Percentiles rank a stretch among this genome's conserved stretches.
Conservation (phyloP, 768 basidiomycete genomes). For the Leccinum disarticulatum region DNA sequence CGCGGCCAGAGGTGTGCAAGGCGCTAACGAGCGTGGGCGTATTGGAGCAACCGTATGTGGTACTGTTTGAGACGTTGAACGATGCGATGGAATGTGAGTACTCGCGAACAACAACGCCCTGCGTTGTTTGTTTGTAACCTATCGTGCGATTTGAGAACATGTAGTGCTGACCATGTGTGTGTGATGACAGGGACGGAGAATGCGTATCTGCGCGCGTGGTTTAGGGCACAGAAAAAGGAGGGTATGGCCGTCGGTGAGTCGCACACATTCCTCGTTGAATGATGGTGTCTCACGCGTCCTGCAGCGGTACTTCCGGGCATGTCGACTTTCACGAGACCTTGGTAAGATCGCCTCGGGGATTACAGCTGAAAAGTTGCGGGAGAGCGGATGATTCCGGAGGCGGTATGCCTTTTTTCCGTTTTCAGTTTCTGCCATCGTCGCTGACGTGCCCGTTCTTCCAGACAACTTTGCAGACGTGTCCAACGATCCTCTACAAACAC, state of each 20-base stretch:
- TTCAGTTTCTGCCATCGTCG: neutral
- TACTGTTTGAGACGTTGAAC: conserved; percentile 37
- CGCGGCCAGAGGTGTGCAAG: conserved; percentile 61
- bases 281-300: neutral
- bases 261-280: neutral
- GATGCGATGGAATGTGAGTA: conserved; percentile 90
- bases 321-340: conserved; percentile 43
- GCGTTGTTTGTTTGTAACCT: conserved; percentile 1
- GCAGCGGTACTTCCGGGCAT: conserved; percentile 46
- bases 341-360: conserved; percentile 63
- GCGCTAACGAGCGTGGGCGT: conserved; percentile 80
- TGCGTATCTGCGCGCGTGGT: conserved; percentile 82
- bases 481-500: conserved; percentile 68
- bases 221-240: conserved; percentile 62
- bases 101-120: neutral
- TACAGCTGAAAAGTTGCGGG: conserved; percentile 70
- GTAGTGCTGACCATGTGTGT: conserved; percentile 6
- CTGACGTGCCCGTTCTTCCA: neutral
- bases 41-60: conserved; percentile 73
- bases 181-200: conserved; percentile 80
- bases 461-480: conserved; percentile 33
- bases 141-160: neutral
- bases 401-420: conserved; percentile 36
- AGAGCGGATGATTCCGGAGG: conserved; percentile 61
- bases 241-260: conserved; percentile 19